Percentiles rank a stretch among this genome's conserved stretches.
Evolutionary conservation across 768 basidiomycete species (phyloP).

Genomic region (Boletus pseudo-olivaceus): DNA sequence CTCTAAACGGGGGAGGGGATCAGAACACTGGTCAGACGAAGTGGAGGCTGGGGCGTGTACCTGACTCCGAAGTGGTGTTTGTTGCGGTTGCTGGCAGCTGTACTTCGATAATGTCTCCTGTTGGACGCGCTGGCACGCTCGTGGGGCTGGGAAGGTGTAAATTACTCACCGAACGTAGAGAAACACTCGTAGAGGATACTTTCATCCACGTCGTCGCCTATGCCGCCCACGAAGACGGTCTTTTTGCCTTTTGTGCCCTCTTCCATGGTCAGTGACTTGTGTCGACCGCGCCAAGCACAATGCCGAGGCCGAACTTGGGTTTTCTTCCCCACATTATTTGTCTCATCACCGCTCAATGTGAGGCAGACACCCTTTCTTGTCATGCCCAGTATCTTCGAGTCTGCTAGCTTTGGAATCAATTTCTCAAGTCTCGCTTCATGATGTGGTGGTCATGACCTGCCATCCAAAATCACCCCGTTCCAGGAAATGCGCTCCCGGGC

Average conservation of each 20-base stretch:
- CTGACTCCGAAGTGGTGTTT: constrained; percentile 62
- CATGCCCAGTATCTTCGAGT: background rate
- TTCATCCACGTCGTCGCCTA: constrained; percentile 84
- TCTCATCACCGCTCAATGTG: background rate
- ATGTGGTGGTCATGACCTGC: background rate
- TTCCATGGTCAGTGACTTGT: constrained; percentile 48
- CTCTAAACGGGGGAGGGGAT: constrained; percentile 37
- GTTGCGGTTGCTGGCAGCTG: constrained; percentile 78
- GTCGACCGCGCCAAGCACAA: background rate
- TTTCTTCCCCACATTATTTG: constrained; percentile 10
- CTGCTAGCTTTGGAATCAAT: background rate
- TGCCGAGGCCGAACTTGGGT: constrained; percentile 1
- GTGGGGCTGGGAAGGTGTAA: background rate
- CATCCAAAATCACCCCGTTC: background rate
- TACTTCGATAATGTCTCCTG: constrained; percentile 92
- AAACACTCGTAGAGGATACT: constrained; percentile 72
- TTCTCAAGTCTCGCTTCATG: background rate
- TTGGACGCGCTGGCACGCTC: constrained; percentile 5
- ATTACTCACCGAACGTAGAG: constrained; percentile 74
- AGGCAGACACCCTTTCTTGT: background rate
- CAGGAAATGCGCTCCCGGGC: background rate
- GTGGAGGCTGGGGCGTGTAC: constrained; percentile 28
- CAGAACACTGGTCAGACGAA: constrained; percentile 4
- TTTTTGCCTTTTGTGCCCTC: constrained; percentile 83
- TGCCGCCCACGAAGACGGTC: constrained; percentile 80